A percentile compares a stretch with the other conserved stretches of the same genome.
phyloP scores from a whole-genome alignment of 2,329 filamentous ascomycete species.

The Drechslerella coelobrocha region DNA sequence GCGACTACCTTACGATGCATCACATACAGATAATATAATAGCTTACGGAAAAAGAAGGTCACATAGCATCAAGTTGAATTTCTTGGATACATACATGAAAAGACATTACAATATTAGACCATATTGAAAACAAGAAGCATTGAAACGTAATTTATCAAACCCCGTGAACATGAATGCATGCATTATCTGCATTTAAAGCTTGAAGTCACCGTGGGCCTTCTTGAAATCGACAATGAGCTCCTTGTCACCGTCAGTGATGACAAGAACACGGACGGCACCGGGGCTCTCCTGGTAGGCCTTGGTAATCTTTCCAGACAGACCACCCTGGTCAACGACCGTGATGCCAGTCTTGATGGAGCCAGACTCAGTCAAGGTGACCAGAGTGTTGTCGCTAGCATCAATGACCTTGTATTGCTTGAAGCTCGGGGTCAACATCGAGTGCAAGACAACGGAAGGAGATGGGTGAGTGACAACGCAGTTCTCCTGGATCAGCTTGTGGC shows the following conservation, averaged over 20 bases:
- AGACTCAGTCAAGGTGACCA: slow-evolving; percentile 98
- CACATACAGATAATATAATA: background rate
- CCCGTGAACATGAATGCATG: slow-evolving; percentile 19
- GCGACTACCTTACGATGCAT: background rate
- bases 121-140: slow-evolving; percentile 35
- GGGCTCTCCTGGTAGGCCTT: slow-evolving; percentile 88
- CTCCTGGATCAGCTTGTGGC: slow-evolving; percentile 99
- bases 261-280: slow-evolving; percentile 90
- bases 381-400: slow-evolving; percentile 79
- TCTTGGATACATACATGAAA: slow-evolving; percentile 47
- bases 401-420: slow-evolving; percentile 99
- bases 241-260: slow-evolving; percentile 89
- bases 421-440: slow-evolving; percentile 98
- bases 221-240: slow-evolving; percentile 99
- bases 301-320: slow-evolving; percentile 79
- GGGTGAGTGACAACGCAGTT: slow-evolving; percentile 97
- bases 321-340: slow-evolving; percentile 92
- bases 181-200: slow-evolving; percentile 52
- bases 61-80: slow-evolving; percentile 38
- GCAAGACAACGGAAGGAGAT: slow-evolving; percentile 91
- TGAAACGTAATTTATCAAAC: slow-evolving; percentile 22
- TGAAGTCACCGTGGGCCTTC: slow-evolving; percentile 75
- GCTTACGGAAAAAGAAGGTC: slow-evolving; percentile 17
- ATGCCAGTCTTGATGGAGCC: slow-evolving; percentile 97
- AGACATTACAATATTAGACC: slow-evolving; percentile 50